phyloP scores from a whole-genome alignment of 768 basidiomycete genomes.

The Pleurotus platypus region DNA sequence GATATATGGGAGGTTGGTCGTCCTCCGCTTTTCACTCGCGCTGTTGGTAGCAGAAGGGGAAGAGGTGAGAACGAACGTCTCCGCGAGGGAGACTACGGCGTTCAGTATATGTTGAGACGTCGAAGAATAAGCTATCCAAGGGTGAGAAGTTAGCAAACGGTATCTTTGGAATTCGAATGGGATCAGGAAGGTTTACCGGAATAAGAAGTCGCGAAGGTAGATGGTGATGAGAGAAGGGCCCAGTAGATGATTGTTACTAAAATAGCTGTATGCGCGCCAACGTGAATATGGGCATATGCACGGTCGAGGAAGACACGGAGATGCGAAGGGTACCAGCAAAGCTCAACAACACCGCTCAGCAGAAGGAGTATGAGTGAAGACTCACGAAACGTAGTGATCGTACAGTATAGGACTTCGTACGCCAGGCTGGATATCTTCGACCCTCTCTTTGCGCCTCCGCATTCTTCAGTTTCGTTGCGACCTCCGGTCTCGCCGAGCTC shows the following conservation, averaged over 20 bases:
- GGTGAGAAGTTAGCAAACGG: too few species aligned
- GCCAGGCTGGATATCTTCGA: slow-evolving; percentile 48
- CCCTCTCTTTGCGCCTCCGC: slow-evolving; percentile 37
- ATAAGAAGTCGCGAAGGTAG: slow-evolving; percentile 36
- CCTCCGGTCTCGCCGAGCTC: too few species aligned
- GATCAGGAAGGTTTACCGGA: slow-evolving; percentile 26
- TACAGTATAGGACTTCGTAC: slow-evolving; percentile 51
- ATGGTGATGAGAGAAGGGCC: slow-evolving; percentile 43
- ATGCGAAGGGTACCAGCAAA: background rate
- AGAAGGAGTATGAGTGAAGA: slow-evolving; percentile 8
- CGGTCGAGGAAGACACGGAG: too few species aligned
- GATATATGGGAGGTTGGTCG: slow-evolving; percentile 38
- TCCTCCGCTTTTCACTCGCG: too few species aligned
- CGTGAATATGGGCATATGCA: too few species aligned
- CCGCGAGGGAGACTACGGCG: slow-evolving; percentile 49
- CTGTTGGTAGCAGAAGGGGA: slow-evolving; percentile 26
- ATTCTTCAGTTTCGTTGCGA: too few species aligned
- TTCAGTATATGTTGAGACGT: slow-evolving; percentile 64
- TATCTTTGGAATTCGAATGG: background rate
- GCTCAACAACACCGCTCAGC: background rate
- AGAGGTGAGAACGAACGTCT: slow-evolving; percentile 50
- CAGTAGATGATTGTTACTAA: slow-evolving; percentile 65
- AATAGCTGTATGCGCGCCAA: slow-evolving; percentile 37
- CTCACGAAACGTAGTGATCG: slow-evolving; percentile 57
- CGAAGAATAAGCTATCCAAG: slow-evolving; percentile 13